Percentiles rank a stretch among this genome's conserved stretches.
These are phyloP conservation scores for Crepidotus variabilis DNA, from an alignment of 768 basidiomycete genomes.

Conservation along the genomic window DNA sequence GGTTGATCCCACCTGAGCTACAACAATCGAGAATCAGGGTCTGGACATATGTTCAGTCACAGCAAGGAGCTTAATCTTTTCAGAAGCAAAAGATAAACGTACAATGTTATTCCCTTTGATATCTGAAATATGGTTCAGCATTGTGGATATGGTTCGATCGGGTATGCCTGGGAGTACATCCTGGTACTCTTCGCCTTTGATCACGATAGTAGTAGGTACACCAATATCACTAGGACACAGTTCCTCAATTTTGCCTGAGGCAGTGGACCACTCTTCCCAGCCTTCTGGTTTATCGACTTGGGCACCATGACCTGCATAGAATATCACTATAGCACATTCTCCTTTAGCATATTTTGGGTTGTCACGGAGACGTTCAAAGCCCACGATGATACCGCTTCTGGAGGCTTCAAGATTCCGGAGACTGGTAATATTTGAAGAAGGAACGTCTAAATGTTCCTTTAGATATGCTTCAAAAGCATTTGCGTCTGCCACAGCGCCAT, in stretches of 20 bases:
- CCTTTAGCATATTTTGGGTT: constrained; percentile 15
- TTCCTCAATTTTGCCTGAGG: constrained; percentile 28
- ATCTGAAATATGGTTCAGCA: constrained; percentile 33
- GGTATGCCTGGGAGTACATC: constrained; percentile 31
- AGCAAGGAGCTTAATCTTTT: not conserved
- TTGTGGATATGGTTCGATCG: constrained; percentile 35
- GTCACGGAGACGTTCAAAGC: constrained; percentile 22
- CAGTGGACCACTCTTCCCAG: constrained; percentile 25
- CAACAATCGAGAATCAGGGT: constrained; percentile 47
- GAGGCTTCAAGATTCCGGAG: constrained; percentile 36
- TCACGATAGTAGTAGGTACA: not conserved
- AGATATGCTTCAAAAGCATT: constrained; percentile 33
- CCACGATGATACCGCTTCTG: constrained; percentile 28
- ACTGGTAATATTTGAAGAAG: constrained; percentile 27
- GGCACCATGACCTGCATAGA: constrained; percentile 43
- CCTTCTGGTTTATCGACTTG: constrained; percentile 24
- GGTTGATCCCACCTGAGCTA: constrained; percentile 33
- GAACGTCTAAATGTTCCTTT: constrained; percentile 22
- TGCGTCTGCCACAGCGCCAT: constrained; percentile 36
- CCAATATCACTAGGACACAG: constrained; percentile 31
- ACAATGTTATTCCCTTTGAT: constrained; percentile 42
- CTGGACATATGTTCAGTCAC: constrained; percentile 16
- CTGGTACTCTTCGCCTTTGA: not conserved
- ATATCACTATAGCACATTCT: constrained; percentile 35
- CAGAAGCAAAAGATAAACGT: constrained; percentile 6